Evolutionary conservation across 768 basidiomycete species (phyloP).

Genomic region (Kwoniella shandongensis): DNA sequence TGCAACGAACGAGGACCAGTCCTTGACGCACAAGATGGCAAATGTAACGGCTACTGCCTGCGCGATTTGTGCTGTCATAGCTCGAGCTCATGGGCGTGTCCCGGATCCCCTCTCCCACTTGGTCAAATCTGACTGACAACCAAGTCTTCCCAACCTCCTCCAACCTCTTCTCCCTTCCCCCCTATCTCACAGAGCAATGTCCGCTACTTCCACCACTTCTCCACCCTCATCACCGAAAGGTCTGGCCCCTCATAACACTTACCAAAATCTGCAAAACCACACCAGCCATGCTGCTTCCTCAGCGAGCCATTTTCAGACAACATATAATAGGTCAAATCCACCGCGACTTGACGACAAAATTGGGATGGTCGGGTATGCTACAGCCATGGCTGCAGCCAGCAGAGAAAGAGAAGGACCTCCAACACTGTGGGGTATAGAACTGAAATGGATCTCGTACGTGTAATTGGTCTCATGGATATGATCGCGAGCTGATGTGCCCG

Average conservation of each 20-base stretch:
- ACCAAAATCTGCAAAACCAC: constrained; percentile 26
- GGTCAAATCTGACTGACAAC: constrained; percentile 35
- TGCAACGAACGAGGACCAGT: background rate
- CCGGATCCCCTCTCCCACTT: no score
- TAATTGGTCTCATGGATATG: background rate
- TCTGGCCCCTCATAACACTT: constrained; percentile 21
- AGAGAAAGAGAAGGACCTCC: constrained; percentile 29
- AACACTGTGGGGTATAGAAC: constrained; percentile 47
- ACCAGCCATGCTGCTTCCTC: background rate
- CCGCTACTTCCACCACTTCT: constrained; percentile 25
- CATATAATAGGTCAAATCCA: constrained; percentile 16
- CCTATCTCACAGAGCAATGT: constrained; percentile 27
- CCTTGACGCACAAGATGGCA: constrained; percentile 1
- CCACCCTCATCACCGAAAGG: constrained; percentile 36
- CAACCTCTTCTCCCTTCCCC: constrained; percentile 33
- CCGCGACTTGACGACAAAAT: constrained; percentile 28
- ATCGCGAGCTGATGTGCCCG: background rate
- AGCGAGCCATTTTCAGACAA: constrained; percentile 10
- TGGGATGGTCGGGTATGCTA: constrained; percentile 15
- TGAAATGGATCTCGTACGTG: constrained; percentile 54
- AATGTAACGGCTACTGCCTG: no score
- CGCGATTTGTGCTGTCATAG: no score
- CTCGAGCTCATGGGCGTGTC: no score
- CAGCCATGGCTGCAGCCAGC: constrained; percentile 11
- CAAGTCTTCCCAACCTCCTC: constrained; percentile 40